Conservation (phyloP, 495 filamentous ascomycete genomes). For the Aspergillus conjunctus region DNA sequence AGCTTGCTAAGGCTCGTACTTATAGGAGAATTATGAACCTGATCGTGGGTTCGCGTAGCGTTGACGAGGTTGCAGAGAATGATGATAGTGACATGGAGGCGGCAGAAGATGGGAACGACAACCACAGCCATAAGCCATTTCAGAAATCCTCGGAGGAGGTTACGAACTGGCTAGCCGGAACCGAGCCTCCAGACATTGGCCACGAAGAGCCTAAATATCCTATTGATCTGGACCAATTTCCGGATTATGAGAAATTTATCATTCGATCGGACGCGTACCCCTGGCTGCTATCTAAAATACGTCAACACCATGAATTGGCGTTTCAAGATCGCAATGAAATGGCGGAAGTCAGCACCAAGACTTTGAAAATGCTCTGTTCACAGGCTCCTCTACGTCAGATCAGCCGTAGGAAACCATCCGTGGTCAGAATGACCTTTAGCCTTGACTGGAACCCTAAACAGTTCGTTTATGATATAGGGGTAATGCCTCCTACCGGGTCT, state of each 20-base stretch:
- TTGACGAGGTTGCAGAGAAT: background rate
- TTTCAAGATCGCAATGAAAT: background rate
- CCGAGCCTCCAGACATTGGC: background rate
- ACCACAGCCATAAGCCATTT: background rate
- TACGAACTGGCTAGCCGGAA: background rate
- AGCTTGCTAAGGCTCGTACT: background rate
- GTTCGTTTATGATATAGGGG: background rate
- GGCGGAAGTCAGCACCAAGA: background rate
- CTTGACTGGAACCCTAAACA: background rate
- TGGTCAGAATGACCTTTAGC: background rate
- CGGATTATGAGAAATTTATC: conserved; percentile 6
- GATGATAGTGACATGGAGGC: background rate
- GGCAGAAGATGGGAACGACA: background rate
- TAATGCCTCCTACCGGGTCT: background rate
- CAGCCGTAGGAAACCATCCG: background rate
- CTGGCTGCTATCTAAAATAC: conserved; percentile 3
- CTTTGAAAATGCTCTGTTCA: background rate
- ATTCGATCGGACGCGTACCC: background rate
- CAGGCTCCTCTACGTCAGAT: background rate
- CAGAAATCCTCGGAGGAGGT: background rate
- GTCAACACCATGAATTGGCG: background rate
- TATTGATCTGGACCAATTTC: background rate
- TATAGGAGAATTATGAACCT: background rate
- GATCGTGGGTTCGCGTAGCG: background rate
- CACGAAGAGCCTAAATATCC: background rate